Base-by-base conservation (phyloP, 768 basidiomycete species). In the Pulveroboletus sp. region DNA sequence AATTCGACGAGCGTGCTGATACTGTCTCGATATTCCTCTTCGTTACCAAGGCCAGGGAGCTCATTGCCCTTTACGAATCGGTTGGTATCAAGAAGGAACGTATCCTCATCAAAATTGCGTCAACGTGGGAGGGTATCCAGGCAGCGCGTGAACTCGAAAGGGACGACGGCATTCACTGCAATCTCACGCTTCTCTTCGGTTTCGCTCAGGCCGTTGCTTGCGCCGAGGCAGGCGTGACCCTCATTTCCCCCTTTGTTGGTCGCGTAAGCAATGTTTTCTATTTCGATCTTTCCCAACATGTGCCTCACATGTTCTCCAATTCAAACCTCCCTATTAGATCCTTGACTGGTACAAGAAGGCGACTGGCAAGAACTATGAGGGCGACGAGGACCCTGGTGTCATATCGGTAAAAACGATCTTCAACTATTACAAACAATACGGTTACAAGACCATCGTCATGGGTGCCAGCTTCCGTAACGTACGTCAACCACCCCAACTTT, bases 81-180 rank as follows among this genome's bases (percentile, higher is more conserved):
- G 68, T 93, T 56, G 96, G 96, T 56, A 83, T 99, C 75, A 76
- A 82, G 68, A 91, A 89, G 74, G 93, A 98, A 38, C 91, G 96
- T 56, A 77, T 99, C 55, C 78, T 99, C 60, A 97, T 99, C 83
- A 99, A 99, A 79, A 97, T 99, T 66, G 96, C 95, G 28, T 95
- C 96, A 36, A 94, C 94, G 42, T 99, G 92, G 90, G 96, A 98
- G 74, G 96, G 96, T 73, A 99, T 99, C 75, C 95, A 99, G 72
- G 96, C 96, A 52, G 96, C 96, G 33, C 85, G 93, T 56, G 86
- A 94, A 71, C 86, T 99, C 58, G 96, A 99, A 77, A 71, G 79
- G 54, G 88, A 95, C 59, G 84, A 96, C 51, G 80, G 79, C 55
- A 98, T 99, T 72, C 94, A 95, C 83, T 97, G 93, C 80, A 98